Conservation (phyloP, 768 basidiomycete genomes). For the Pisolithus sp. region DNA sequence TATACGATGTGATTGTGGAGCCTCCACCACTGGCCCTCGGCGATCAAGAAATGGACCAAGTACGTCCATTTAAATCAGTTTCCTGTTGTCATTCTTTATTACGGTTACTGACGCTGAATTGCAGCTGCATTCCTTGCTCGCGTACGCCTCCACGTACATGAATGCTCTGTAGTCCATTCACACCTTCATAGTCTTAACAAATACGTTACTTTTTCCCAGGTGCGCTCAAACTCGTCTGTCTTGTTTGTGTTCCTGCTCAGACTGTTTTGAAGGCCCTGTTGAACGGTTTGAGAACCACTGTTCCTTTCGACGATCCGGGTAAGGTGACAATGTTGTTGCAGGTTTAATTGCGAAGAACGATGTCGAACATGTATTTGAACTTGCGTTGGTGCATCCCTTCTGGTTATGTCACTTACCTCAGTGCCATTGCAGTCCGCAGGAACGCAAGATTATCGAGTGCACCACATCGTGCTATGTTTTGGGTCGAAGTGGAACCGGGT, state of each 20-base stretch:
- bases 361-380: slow-evolving; percentile 21
- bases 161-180: slow-evolving; percentile 25
- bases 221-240: slow-evolving; percentile 25
- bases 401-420: slow-evolving; percentile 10
- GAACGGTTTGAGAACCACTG: slow-evolving; percentile 8
- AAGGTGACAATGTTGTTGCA: neutral
- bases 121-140: slow-evolving; percentile 54
- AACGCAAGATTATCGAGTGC: slow-evolving; percentile 55
- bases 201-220: slow-evolving; percentile 26
- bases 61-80: slow-evolving; percentile 11
- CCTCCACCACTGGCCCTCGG: slow-evolving; percentile 29
- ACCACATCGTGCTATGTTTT: slow-evolving; percentile 57
- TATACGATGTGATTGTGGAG: slow-evolving; percentile 11
- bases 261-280: slow-evolving; percentile 14
- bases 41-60: slow-evolving; percentile 43
- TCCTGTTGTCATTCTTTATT: neutral
- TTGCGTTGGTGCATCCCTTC: slow-evolving; percentile 11
- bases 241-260: slow-evolving; percentile 24
- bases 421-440: slow-evolving; percentile 29
- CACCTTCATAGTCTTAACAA: slow-evolving; percentile 35
- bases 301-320: neutral
- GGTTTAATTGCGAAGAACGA: slow-evolving; percentile 22
- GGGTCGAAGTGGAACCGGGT: no score
- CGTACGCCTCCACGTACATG: slow-evolving; percentile 32
- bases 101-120: neutral